phyloP scores from a whole-genome alignment of 371 early-diverging fungal species.

The Lichtheimia ornata region DNA sequence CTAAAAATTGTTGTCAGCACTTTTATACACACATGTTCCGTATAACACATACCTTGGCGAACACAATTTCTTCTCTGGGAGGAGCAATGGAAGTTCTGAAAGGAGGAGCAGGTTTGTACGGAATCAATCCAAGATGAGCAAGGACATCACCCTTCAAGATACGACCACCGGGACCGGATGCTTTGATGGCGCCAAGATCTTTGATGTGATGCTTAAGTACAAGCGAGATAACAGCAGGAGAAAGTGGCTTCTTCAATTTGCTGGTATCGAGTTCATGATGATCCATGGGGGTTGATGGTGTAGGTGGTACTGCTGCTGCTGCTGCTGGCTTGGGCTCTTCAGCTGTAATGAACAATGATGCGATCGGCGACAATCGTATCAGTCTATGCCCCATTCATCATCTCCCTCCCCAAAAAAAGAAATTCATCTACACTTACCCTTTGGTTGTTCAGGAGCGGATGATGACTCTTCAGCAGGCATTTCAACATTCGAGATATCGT shows the following conservation, averaged over 20 bases:
- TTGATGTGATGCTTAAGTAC: conserved; percentile 60
- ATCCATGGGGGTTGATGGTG: conserved; percentile 32
- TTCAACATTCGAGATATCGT: conserved; percentile 79
- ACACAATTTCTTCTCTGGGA: conserved; percentile 49
- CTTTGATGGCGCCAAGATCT: conserved; percentile 57
- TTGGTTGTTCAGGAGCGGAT: conserved; percentile 11
- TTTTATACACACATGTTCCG: not conserved
- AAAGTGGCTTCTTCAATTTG: conserved; percentile 55
- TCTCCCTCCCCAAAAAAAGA: not conserved
- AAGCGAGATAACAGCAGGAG: conserved; percentile 72
- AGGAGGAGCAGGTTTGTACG: conserved; percentile 55
- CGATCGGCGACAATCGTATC: too few relatives aligned
- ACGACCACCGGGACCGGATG: conserved; percentile 90
- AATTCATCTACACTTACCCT: conserved; percentile 3
- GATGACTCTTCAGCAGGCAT: conserved; percentile 45
- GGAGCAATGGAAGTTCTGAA: conserved; percentile 40
- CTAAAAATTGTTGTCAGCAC: conserved; percentile 13
- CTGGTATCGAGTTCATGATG: conserved; percentile 49
- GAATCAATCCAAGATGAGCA: conserved; percentile 66
- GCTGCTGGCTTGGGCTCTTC: conserved; percentile 17
- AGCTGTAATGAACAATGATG: not conserved
- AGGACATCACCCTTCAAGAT: conserved; percentile 91
- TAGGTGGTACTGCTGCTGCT: conserved; percentile 27
- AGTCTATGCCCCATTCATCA: too few relatives aligned
- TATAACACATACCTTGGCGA: conserved; percentile 36